These are phyloP conservation scores for Cnidoscolus chayamansa DNA, from an alignment of 441 rosid genomes.

Conservation along the genomic window DNA sequence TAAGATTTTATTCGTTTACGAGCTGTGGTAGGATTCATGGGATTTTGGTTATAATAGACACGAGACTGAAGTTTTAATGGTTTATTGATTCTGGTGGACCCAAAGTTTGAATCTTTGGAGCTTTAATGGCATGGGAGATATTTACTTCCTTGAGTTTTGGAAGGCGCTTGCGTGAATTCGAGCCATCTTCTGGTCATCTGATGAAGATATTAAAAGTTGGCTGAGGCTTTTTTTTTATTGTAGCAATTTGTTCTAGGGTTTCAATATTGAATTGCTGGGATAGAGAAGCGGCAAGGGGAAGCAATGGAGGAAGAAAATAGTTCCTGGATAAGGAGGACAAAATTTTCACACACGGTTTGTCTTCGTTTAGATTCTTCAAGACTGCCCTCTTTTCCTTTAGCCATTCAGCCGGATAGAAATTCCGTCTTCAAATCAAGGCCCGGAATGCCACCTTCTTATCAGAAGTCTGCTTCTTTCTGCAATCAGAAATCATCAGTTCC, in stretches of 20 bases:
- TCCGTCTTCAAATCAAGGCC: slow-evolving; percentile 45
- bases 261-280: slow-evolving; percentile 24
- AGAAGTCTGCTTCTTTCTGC: slow-evolving; percentile 7
- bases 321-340: slow-evolving; percentile 95
- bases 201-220: slow-evolving; percentile 16
- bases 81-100: slow-evolving; percentile 22
- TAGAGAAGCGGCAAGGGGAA: background rate
- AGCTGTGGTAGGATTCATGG: slow-evolving; percentile 23
- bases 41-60: slow-evolving; percentile 28
- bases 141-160: slow-evolving; percentile 25
- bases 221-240: slow-evolving; percentile 20
- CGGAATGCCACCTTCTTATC: slow-evolving; percentile 10
- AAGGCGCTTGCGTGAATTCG: slow-evolving; percentile 22
- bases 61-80: slow-evolving; percentile 40
- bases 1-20: background rate
- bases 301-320: slow-evolving; percentile 67
- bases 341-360: slow-evolving; percentile 80
- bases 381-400: slow-evolving; percentile 44
- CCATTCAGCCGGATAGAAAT: slow-evolving; percentile 35
- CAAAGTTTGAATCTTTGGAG: slow-evolving; percentile 26
- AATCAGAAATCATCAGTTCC: slow-evolving; percentile 28
- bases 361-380: slow-evolving; percentile 65
- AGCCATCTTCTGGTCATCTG: slow-evolving; percentile 18
- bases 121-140: slow-evolving; percentile 40
- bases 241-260: slow-evolving; percentile 31